A percentile compares a stretch with the other conserved stretches of the same genome.
phyloP scores from a whole-genome alignment of 2,329 filamentous ascomycete genomes.

The Thelonectria olida region DNA sequence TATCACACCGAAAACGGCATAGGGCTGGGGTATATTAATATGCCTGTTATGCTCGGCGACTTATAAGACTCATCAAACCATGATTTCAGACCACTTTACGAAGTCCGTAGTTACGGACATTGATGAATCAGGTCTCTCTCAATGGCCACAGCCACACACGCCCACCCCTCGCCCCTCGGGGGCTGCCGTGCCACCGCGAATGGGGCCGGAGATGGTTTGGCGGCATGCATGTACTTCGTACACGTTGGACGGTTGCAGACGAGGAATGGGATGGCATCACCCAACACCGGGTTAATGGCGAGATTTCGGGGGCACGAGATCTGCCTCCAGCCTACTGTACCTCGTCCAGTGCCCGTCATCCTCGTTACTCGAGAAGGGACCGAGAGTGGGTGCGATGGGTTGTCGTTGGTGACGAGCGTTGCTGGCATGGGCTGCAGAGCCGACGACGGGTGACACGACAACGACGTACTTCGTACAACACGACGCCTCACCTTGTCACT shows the following conservation, averaged over 20 bases:
- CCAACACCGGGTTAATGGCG: slow-evolving; percentile 31
- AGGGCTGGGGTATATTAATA: not conserved
- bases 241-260: slow-evolving; percentile 29
- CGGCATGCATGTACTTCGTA: slow-evolving; percentile 25
- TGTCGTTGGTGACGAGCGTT: not conserved
- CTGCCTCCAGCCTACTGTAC: slow-evolving; percentile 1
- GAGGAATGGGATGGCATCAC: slow-evolving; percentile 29
- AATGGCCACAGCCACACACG: slow-evolving; percentile 28
- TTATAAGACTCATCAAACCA: slow-evolving; percentile 15
- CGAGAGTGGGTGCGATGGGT: not conserved
- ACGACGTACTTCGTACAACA: slow-evolving; percentile 5
- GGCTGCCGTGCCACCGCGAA: slow-evolving; percentile 25
- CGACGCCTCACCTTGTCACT: not conserved
- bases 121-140: slow-evolving; percentile 24
- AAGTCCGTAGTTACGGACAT: not conserved
- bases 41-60: slow-evolving; percentile 17
- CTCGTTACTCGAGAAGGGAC: not conserved
- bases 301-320: slow-evolving; percentile 31
- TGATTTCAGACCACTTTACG: not conserved
- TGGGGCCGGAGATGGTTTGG: slow-evolving; percentile 17
- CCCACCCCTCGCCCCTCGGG: slow-evolving; percentile 22
- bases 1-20: slow-evolving; percentile 1
- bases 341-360: not conserved
- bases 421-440: slow-evolving; percentile 1
- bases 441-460: slow-evolving; percentile 24